Evolutionary conservation across 2,329 filamentous ascomycete genomes (phyloP).

Genomic region (Claviceps sp.): DNA sequence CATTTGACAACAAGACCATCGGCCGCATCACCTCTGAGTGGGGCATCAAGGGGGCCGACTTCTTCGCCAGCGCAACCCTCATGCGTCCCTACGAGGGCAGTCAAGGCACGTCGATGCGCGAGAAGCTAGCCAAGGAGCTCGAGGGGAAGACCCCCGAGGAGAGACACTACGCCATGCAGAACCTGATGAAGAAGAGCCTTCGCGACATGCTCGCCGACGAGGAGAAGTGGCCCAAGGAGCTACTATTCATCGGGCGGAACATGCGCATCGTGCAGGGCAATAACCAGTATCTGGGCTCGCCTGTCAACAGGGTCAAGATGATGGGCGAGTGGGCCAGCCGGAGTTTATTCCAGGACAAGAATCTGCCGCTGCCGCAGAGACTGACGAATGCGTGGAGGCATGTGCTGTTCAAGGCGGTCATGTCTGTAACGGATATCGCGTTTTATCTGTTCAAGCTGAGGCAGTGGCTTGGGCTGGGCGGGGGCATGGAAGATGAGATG

Average conservation of each 20-base stretch:
- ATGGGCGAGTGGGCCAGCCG: constrained; percentile 82
- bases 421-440: constrained; percentile 63
- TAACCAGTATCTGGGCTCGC: constrained; percentile 79
- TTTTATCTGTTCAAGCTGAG: constrained; percentile 72
- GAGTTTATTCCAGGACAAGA: constrained; percentile 62
- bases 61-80: constrained; percentile 83
- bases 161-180: constrained; percentile 81
- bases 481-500: constrained; percentile 89
- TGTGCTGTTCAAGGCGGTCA: constrained; percentile 64
- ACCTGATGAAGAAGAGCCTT: constrained; percentile 58
- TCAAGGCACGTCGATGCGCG: constrained; percentile 46
- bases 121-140: constrained; percentile 52
- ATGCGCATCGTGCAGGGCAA: constrained; percentile 88
- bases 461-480: constrained; percentile 63
- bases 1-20: constrained; percentile 80
- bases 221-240: constrained; percentile 76
- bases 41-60: constrained; percentile 80
- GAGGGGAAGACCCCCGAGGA: constrained; percentile 48
- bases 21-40: constrained; percentile 58
- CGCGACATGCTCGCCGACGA: constrained; percentile 67
- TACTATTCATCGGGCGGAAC: constrained; percentile 85
- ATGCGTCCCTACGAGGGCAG: constrained; percentile 86
- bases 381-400: constrained; percentile 62
- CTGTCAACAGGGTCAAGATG: constrained; percentile 87
- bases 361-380: constrained; percentile 48